Evolutionary conservation across 2,329 filamentous ascomycete species (phyloP), one percentile per base, ranked within the genome.

Genomic region (Xylaria digitata): DNA sequence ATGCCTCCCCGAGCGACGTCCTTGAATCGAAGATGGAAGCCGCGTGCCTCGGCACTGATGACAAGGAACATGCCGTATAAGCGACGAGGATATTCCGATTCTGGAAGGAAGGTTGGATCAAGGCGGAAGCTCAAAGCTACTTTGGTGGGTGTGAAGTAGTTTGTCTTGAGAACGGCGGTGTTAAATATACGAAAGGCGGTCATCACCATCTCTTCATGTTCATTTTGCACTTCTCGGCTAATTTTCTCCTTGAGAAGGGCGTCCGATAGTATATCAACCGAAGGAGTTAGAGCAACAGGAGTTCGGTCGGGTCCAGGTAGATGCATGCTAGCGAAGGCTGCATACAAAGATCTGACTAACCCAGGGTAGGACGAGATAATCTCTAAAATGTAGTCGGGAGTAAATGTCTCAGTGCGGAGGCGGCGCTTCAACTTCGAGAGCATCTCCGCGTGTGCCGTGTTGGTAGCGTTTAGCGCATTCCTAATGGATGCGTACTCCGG

Each of bases 11-110:
- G 93, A 58, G 96, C 92, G 76, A 99, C 97, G 76, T 99, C 96
- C 75, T 95, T 90, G 89, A 99, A 99, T 49, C 96, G 93, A 17
- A 99, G 87, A 80, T 99, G 96, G 85, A 99, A 99, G 42, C 96
- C 96, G 71, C 96, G 90, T 76, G 96, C 97, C 81, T 99, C 96
- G 11, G 96, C 95, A 75, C 93, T 94, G 80, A 99, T 97, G 71
- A 99, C 92, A 58, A 99, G 86, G 86, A 99, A 99, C 96, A 99
- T 99, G 71, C 96, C 96, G 75, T 96, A 99, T 8, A 99, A 85
- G 6, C 90, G 93, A 79, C 95, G 93, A 50, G 96, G 92, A 80
- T 99, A 99, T 81, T 99, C 96, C 60, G 94, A 89, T 68, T 91
- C 86, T 4, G 96, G 96, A 43, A 99, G 84, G 87, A 99, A 99